These are phyloP conservation scores for Chlorella vulgaris DNA, from an alignment of 139 green algal species.

Conservation along the genomic window DNA sequence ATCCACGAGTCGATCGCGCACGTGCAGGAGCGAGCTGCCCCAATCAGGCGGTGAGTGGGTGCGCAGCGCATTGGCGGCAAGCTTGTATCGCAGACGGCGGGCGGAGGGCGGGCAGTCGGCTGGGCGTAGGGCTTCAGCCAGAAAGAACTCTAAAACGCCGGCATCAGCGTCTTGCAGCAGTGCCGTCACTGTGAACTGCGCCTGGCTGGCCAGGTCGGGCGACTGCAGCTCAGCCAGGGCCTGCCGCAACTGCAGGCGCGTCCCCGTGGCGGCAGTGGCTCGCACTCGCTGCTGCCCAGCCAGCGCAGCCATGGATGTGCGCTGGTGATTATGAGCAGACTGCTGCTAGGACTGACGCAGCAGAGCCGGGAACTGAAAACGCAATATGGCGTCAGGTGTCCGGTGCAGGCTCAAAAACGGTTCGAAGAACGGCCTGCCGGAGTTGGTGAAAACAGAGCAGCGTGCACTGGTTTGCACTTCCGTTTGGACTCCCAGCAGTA, in stretches of 20 bases:
- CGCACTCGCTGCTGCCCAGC: too few species aligned
- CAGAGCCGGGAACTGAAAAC: too few species aligned
- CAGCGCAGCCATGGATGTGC: too few species aligned
- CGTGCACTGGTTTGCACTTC: too few species aligned
- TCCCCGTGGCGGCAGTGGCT: neutral
- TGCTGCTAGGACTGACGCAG: too few species aligned
- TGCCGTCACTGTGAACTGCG: neutral
- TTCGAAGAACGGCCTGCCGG: too few species aligned
- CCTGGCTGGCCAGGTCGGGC: slow-evolving; percentile 19
- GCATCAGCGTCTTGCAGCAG: slow-evolving; percentile 4
- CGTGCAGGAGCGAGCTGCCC: neutral
- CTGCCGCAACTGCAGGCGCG: slow-evolving; percentile 18
- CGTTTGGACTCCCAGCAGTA: too few species aligned
- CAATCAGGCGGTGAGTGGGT: neutral
- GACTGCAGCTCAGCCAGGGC: neutral
- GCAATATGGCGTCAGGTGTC: too few species aligned
- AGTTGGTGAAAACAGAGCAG: too few species aligned
- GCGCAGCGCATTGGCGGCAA: neutral
- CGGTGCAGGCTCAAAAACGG: too few species aligned
- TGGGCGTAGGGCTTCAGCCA: slow-evolving; percentile 1
- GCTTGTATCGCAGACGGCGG: slow-evolving; percentile 22
- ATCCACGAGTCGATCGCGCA: slow-evolving; percentile 14
- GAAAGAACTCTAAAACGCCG: neutral
- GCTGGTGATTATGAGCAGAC: too few species aligned
- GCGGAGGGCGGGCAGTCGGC: neutral